These are phyloP conservation scores for Exophiala spinifera DNA, from an alignment of 2,329 filamentous ascomycete genomes.

Conservation along the genomic window DNA sequence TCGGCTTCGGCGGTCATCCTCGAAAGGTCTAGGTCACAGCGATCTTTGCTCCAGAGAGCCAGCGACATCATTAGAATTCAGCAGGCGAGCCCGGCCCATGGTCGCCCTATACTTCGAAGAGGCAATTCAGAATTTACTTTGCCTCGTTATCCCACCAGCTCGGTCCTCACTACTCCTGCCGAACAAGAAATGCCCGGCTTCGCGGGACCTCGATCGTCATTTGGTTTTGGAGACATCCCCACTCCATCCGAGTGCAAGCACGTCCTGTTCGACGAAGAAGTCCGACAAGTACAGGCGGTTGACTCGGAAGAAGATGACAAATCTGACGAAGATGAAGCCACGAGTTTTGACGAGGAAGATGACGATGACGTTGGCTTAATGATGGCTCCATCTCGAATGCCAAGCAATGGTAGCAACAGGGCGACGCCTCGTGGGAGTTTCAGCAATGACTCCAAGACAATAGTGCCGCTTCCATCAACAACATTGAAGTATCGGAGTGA, in stretches of 20 bases:
- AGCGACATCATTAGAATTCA: conserved; percentile 83
- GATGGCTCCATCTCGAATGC: conserved; percentile 66
- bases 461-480: conserved; percentile 82
- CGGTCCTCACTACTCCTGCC: conserved; percentile 58
- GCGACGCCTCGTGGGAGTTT: conserved; percentile 57
- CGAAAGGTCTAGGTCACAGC: conserved; percentile 80
- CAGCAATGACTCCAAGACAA: conserved; percentile 71
- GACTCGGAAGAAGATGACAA: conserved; percentile 79
- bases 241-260: conserved; percentile 69
- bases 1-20: conserved; percentile 96
- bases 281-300: conserved; percentile 92
- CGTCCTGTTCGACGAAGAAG: conserved; percentile 95
- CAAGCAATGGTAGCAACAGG: conserved; percentile 50
- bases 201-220: conserved; percentile 54
- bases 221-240: conserved; percentile 55
- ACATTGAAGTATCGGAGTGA: conserved; percentile 82
- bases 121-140: conserved; percentile 68
- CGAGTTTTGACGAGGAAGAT: conserved; percentile 46
- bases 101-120: conserved; percentile 56
- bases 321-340: conserved; percentile 52
- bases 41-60: conserved; percentile 84
- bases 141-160: conserved; percentile 48
- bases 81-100: conserved; percentile 54
- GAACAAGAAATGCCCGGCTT: conserved; percentile 19
- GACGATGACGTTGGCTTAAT: conserved; percentile 74